Conservation (phyloP, 2,329 filamentous ascomycete species). For the Hawksworthiomyces lignivorus region DNA sequence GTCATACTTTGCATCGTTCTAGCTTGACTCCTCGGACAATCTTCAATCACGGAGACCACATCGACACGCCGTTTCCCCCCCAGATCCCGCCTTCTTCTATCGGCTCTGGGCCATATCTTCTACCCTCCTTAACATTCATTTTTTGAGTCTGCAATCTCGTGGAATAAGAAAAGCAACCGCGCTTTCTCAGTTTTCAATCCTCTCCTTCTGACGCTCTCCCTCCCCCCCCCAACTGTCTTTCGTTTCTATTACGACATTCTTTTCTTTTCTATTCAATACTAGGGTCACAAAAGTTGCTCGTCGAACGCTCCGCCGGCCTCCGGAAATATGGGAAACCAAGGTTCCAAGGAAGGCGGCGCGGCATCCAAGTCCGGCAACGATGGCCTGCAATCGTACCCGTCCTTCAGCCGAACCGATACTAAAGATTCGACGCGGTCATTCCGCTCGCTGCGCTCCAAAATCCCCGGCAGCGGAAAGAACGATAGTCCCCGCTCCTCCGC, state of each 20-base stretch:
- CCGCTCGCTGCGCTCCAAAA: constrained; percentile 80
- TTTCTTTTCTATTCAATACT: background rate
- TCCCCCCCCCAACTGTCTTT: background rate
- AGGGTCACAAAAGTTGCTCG: no score
- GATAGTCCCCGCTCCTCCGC: constrained; percentile 78
- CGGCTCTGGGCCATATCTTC: constrained; percentile 41
- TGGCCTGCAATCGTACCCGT: constrained; percentile 76
- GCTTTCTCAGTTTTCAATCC: constrained; percentile 4
- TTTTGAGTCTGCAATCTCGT: no score
- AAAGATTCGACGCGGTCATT: constrained; percentile 87
- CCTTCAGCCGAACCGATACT: constrained; percentile 86
- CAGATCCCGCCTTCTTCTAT: constrained; percentile 35
- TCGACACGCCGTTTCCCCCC: constrained; percentile 37
- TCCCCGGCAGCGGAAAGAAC: constrained; percentile 61
- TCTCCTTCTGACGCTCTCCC: background rate
- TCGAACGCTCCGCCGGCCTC: constrained; percentile 5
- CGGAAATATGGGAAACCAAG: constrained; percentile 64
- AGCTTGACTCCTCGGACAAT: constrained; percentile 28
- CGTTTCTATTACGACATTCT: background rate
- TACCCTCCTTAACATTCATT: constrained; percentile 50
- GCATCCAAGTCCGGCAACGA: constrained; percentile 47
- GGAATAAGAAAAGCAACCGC: no score
- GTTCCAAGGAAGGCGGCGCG: constrained; percentile 52
- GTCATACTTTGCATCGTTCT: background rate
- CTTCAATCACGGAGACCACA: constrained; percentile 43